Evolutionary conservation across 176 grass and related monocot species (phyloP).

Genomic region (Themeda triandra): DNA sequence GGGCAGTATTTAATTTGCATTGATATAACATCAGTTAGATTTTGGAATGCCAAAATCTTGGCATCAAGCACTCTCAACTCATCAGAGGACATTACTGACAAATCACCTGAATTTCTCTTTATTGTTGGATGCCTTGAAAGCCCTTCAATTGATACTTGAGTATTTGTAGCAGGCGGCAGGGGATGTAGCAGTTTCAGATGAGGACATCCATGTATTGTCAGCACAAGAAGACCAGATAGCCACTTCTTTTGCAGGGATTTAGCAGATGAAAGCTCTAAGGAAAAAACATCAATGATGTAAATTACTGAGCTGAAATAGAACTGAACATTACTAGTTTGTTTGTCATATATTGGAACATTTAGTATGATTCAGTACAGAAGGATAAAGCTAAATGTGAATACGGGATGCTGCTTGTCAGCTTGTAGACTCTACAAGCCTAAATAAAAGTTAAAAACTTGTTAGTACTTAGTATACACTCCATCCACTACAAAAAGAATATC

Average conservation of each 20-base stretch:
- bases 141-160: background rate
- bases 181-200: background rate
- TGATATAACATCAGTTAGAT: background rate
- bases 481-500: too few relatives aligned
- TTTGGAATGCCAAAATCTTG: conserved; percentile 1
- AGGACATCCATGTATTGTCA: background rate
- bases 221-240: background rate
- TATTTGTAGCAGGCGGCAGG: background rate
- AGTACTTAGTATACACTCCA: too few relatives aligned
- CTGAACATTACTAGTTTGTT: too few relatives aligned
- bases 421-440: too few relatives aligned
- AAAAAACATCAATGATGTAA: background rate
- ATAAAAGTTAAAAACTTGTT: too few relatives aligned
- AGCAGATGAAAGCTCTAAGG: background rate
- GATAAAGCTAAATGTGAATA: too few relatives aligned
- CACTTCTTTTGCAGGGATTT: background rate
- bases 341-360: too few relatives aligned
- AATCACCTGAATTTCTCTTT: background rate
- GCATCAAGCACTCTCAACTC: background rate
- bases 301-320: background rate
- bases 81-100: background rate
- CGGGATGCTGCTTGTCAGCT: too few relatives aligned
- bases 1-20: background rate
- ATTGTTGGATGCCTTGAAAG: background rate
- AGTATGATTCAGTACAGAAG: too few relatives aligned